These are phyloP conservation scores for Fusarium subglutinans DNA, from an alignment of 2,329 filamentous ascomycete genomes.

Conservation along the genomic window DNA sequence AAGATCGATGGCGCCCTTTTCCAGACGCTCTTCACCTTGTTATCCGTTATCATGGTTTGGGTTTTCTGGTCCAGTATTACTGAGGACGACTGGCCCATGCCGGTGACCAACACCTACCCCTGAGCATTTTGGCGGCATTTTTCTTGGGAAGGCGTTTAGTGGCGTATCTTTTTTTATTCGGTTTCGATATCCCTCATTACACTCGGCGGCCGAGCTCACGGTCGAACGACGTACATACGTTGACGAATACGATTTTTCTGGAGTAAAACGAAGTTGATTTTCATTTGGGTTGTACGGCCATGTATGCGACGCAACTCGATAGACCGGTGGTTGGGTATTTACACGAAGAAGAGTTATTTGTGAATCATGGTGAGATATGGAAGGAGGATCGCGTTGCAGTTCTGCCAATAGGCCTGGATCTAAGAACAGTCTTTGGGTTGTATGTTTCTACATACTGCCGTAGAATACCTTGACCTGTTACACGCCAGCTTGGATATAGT, in stretches of 20 bases:
- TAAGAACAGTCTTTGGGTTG: conserved; percentile 32
- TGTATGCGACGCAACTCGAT: conserved; percentile 16
- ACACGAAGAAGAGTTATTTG: conserved; percentile 35
- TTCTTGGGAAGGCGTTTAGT: conserved; percentile 40
- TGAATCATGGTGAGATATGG: conserved; percentile 26
- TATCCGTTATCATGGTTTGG: conserved; percentile 87
- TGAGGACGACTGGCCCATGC: conserved; percentile 93
- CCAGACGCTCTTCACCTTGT: conserved; percentile 89
- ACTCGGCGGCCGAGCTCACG: conserved; percentile 39
- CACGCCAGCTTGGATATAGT: conserved; percentile 42
- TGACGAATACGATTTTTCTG: conserved; percentile 41
- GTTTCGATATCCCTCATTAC: conserved; percentile 43
- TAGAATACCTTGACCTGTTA: conserved; percentile 9
- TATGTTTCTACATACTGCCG: conserved; percentile 34
- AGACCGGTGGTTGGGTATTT: conserved; percentile 36
- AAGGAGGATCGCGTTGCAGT: conserved; percentile 15
- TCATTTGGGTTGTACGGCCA: conserved; percentile 17
- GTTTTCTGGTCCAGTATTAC: conserved; percentile 99
- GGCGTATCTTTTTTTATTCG: conserved; percentile 37
- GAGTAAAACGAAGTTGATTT: conserved; percentile 29
- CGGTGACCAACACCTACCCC: conserved; percentile 55
- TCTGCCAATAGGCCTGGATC: conserved; percentile 30
- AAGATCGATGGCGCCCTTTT: conserved; percentile 95
- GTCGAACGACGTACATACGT: conserved; percentile 44
- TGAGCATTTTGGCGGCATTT: conserved; percentile 27